Evolutionary conservation across 192 early-diverging fungal genomes (phyloP).

Genomic region (Entomortierella beljakovae): DNA sequence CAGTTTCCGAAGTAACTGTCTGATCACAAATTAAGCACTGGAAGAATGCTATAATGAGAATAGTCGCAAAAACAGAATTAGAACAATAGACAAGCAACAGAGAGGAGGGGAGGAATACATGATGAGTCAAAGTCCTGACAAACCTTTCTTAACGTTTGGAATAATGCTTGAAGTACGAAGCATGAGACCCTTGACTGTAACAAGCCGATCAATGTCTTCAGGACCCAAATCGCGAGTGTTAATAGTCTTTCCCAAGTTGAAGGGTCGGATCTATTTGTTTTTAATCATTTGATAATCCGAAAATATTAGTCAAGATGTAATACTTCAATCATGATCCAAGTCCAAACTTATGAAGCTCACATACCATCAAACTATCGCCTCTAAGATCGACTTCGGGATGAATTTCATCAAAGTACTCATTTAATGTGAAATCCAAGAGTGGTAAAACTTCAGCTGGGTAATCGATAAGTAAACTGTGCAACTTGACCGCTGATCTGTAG

Average conservation of each 20-base stretch:
- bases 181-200: constrained; percentile 94
- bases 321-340: not conserved
- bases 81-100: no score
- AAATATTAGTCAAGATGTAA: not conserved
- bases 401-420: constrained; percentile 74
- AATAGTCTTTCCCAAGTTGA: constrained; percentile 78
- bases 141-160: constrained; percentile 90
- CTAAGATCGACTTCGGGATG: constrained; percentile 74
- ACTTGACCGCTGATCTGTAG: constrained; percentile 70
- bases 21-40: constrained; percentile 92
- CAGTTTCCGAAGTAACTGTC: constrained; percentile 79
- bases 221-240: constrained; percentile 97
- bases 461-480: constrained; percentile 89
- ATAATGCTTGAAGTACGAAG: constrained; percentile 93
- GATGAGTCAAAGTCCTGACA: no score
- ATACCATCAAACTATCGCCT: constrained; percentile 70
- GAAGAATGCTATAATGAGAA: constrained; percentile 93
- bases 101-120: no score
- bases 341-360: not conserved
- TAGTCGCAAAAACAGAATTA: not conserved
- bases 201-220: constrained; percentile 96
- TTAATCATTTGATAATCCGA: not conserved
- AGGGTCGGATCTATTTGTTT: constrained; percentile 78
- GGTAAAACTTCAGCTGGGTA: constrained; percentile 98
- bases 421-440: constrained; percentile 89